phyloP scores from a whole-genome alignment of 805 yeast species.

The Starmerella tilneyi region DNA sequence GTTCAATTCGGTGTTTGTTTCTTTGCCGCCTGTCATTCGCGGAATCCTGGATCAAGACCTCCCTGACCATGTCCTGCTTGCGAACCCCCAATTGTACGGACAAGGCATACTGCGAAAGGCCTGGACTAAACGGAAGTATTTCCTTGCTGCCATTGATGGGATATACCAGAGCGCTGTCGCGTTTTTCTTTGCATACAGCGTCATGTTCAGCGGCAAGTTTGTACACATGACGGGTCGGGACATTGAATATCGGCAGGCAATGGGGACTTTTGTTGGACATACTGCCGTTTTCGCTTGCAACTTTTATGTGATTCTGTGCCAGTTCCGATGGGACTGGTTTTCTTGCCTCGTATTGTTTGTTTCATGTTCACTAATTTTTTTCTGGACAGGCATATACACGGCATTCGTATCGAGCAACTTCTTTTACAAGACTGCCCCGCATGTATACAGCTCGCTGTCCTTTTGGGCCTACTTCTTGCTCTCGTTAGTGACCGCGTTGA shows the following conservation, averaged over 20 bases:
- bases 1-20: slow-evolving; percentile 71
- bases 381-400: slow-evolving; percentile 79
- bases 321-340: slow-evolving; percentile 71
- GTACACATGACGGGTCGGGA: slow-evolving; percentile 40
- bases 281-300: slow-evolving; percentile 58
- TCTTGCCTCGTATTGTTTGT: slow-evolving; percentile 43
- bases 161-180: slow-evolving; percentile 60
- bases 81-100: slow-evolving; percentile 61
- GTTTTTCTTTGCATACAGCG: slow-evolving; percentile 56
- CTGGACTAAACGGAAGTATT: slow-evolving; percentile 51
- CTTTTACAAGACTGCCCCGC: slow-evolving; percentile 55
- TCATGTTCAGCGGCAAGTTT: slow-evolving; percentile 40
- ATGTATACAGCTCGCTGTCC: slow-evolving; percentile 48
- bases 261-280: slow-evolving; percentile 54
- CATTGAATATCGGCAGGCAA: slow-evolving; percentile 58
- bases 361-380: slow-evolving; percentile 48
- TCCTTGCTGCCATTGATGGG: slow-evolving; percentile 59
- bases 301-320: slow-evolving; percentile 55
- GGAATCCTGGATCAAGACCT: slow-evolving; percentile 73
- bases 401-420: slow-evolving; percentile 42
- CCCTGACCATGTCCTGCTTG: slow-evolving; percentile 49
- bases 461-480: slow-evolving; percentile 59
- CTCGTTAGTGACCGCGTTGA: slow-evolving; percentile 43
- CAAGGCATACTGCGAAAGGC: slow-evolving; percentile 55
- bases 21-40: slow-evolving; percentile 63